Conservation (phyloP, 2,329 filamentous ascomycete genomes). For the Scedosporium dehoogii region DNA sequence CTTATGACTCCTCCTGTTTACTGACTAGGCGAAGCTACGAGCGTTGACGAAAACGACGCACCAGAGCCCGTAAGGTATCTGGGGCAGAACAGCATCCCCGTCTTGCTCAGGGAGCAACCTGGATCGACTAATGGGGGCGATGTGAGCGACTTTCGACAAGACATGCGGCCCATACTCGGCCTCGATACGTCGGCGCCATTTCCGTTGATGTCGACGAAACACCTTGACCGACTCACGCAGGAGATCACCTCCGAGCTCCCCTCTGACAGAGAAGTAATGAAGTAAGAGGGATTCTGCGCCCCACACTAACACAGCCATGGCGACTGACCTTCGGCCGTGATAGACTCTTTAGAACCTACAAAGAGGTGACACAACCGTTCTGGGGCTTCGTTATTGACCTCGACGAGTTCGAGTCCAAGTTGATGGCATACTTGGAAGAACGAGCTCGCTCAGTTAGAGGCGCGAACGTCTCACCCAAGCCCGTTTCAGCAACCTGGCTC, state of each 20-base stretch:
- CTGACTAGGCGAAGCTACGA: constrained; percentile 14
- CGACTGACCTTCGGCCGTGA: not conserved
- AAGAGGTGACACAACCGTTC: constrained; percentile 57
- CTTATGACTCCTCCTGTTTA: not conserved
- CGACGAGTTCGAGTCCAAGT: constrained; percentile 52
- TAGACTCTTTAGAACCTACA: constrained; percentile 56
- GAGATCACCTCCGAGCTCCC: constrained; percentile 54
- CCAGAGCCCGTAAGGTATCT: constrained; percentile 49
- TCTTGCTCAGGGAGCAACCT: constrained; percentile 49
- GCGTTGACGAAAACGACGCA: constrained; percentile 41
- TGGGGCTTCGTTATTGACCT: constrained; percentile 60
- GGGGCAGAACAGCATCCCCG: constrained; percentile 58
- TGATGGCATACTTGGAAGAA: constrained; percentile 57
- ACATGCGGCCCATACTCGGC: constrained; percentile 57
- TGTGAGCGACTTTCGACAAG: constrained; percentile 48
- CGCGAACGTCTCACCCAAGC: constrained; percentile 32
- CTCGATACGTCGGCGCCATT: constrained; percentile 58
- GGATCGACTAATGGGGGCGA: constrained; percentile 41
- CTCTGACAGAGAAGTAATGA: constrained; percentile 56
- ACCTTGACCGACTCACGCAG: constrained; percentile 48
- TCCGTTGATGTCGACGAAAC: constrained; percentile 54
- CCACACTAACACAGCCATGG: constrained; percentile 7
- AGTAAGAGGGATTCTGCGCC: constrained; percentile 32
- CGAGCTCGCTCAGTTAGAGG: constrained; percentile 45
- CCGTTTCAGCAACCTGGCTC: constrained; percentile 55